Conservation (phyloP, 768 basidiomycete genomes). For the Inosperma sp. region DNA sequence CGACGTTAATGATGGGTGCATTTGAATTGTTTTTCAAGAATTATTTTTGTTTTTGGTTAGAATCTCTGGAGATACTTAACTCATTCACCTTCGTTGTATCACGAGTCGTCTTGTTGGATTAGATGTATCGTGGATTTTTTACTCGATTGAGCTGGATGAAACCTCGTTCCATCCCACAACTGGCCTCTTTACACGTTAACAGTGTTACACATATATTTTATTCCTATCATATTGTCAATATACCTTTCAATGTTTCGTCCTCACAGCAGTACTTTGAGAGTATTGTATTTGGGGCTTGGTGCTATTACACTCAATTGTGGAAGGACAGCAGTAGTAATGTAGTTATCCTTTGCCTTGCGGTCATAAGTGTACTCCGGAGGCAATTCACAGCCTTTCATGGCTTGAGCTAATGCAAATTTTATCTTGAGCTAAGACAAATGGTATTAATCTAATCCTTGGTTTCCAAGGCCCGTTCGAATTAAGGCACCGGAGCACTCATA, state of each 20-base stretch:
- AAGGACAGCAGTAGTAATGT: no score
- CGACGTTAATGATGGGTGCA: conserved; percentile 7
- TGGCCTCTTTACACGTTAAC: background rate
- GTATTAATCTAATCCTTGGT: no score
- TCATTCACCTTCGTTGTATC: conserved; percentile 10
- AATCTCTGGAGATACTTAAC: conserved; percentile 27
- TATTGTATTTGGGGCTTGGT: background rate
- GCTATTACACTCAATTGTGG: no score
- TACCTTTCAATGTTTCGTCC: background rate
- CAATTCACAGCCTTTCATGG: no score
- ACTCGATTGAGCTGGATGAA: conserved; percentile 25
- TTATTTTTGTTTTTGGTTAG: conserved; percentile 8
- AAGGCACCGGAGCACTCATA: no score
- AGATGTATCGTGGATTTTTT: conserved; percentile 20
- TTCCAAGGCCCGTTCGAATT: no score
- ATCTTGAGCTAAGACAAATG: no score
- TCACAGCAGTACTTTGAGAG: background rate
- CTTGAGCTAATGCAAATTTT: no score
- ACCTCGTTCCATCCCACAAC: conserved; percentile 14
- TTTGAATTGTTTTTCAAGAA: background rate
- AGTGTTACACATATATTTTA: background rate
- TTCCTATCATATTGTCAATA: background rate
- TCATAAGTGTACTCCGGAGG: no score
- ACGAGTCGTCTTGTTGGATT: conserved; percentile 17
- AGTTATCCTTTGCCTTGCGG: no score